Percentiles rank a stretch among this genome's conserved stretches.
Evolutionary conservation across 2,329 filamentous ascomycete genomes (phyloP).

Genomic region (Cordyceps farinosa): DNA sequence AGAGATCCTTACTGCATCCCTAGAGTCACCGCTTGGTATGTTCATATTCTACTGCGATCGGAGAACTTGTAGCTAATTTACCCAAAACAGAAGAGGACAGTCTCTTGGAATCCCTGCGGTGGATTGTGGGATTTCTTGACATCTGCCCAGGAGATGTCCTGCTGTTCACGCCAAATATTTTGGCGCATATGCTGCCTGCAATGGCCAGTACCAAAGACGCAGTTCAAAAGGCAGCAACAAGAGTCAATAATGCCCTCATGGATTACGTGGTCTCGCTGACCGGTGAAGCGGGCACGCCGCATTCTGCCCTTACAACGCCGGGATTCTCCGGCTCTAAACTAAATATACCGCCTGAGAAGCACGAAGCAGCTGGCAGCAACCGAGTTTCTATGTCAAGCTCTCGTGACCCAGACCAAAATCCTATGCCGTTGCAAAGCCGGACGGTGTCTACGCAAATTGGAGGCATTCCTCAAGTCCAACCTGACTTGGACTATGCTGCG

Average conservation of each 20-base stretch:
- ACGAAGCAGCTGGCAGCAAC: constrained; percentile 46
- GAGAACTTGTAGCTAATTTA: constrained; percentile 1
- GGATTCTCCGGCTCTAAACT: constrained; percentile 38
- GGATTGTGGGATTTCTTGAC: constrained; percentile 95
- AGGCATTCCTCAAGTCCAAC: constrained; percentile 44
- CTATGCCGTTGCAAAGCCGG: constrained; percentile 48
- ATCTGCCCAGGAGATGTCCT: constrained; percentile 97
- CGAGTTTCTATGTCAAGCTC: constrained; percentile 51
- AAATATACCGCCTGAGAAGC: constrained; percentile 41
- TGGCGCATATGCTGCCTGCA: constrained; percentile 87
- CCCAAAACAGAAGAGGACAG: constrained; percentile 73
- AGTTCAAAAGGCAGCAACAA: constrained; percentile 80
- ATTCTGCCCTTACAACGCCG: constrained; percentile 26
- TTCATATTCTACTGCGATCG: constrained; percentile 7
- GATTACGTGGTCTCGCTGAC: constrained; percentile 91
- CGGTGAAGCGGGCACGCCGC: constrained; percentile 53
- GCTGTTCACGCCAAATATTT: constrained; percentile 85
- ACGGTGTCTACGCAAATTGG: constrained; percentile 44
- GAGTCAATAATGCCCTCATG: constrained; percentile 88
- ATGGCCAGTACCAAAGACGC: constrained; percentile 89
- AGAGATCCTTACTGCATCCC: constrained; percentile 83
- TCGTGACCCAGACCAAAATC: constrained; percentile 52
- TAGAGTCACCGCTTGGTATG: constrained; percentile 76
- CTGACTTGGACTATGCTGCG: constrained; percentile 91
- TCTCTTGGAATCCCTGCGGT: constrained; percentile 82